Conservation (phyloP, 1,284 basidiomycete species). For the Hemileccinum hortonii region DNA sequence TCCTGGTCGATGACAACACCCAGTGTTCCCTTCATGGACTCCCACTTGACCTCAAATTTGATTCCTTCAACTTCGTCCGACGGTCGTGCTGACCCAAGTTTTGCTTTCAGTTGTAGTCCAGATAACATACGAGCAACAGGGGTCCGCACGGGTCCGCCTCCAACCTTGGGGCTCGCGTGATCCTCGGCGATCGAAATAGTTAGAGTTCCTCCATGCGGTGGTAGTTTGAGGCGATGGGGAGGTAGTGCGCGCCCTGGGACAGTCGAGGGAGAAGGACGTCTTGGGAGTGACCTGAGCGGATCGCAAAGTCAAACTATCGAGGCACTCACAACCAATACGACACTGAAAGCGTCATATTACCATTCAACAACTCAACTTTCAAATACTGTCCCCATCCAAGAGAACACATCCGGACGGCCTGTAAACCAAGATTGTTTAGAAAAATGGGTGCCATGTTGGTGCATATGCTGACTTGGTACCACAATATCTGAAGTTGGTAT, state of each 20-base stretch:
- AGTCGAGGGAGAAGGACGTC: constrained; percentile 46
- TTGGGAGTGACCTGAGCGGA: constrained; percentile 23
- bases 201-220: constrained; percentile 55
- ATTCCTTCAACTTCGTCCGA: constrained; percentile 73
- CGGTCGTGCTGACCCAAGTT: constrained; percentile 49
- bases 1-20: constrained; percentile 51
- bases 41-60: constrained; percentile 61
- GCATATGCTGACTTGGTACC: constrained; percentile 59
- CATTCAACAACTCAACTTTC: constrained; percentile 58
- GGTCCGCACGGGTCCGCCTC: constrained; percentile 44
- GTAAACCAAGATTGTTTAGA: not conserved
- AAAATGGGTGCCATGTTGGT: not conserved
- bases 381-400: constrained; percentile 77
- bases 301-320: not conserved
- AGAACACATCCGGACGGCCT: constrained; percentile 72
- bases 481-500: constrained; percentile 80
- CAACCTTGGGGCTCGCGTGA: constrained; percentile 36
- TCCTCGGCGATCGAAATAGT: constrained; percentile 48
- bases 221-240: constrained; percentile 45
- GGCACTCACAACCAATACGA: constrained; percentile 74
- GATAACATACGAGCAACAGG: constrained; percentile 56
- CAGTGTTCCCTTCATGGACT: constrained; percentile 58
- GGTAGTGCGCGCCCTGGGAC: constrained; percentile 34
- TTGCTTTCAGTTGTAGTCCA: constrained; percentile 60
- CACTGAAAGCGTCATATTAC: constrained; percentile 62